phyloP scores from a whole-genome alignment of 139 green algal genomes.

The Bryopsis sp. region DNA sequence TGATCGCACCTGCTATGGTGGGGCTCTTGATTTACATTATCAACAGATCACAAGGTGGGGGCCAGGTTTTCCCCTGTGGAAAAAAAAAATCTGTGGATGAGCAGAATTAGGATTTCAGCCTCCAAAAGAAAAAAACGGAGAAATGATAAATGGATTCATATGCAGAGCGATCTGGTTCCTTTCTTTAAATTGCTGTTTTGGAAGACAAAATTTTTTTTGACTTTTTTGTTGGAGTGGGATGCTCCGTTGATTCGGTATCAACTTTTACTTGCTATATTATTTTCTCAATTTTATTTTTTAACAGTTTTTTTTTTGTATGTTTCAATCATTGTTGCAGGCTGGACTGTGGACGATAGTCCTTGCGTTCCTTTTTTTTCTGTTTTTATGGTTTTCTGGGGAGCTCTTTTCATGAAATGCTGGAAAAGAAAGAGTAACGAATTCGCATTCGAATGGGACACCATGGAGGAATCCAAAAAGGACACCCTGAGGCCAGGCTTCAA shows the following conservation, averaged over 20 bases:
- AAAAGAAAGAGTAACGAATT: background rate
- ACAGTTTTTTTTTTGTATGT: no score
- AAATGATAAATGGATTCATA: no score
- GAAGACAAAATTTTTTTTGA: no score
- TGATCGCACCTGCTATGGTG: background rate
- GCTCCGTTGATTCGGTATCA: background rate
- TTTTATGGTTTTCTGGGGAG: slow-evolving; percentile 10
- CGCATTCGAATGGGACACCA: slow-evolving; percentile 8
- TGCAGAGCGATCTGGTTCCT: no score
- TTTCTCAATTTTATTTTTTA: no score
- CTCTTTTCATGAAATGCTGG: slow-evolving; percentile 6
- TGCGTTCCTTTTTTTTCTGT: slow-evolving; percentile 7
- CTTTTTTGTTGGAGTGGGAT: no score
- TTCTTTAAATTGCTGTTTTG: no score
- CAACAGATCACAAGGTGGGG: background rate
- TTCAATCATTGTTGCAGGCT: background rate
- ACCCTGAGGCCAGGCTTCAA: slow-evolving; percentile 3
- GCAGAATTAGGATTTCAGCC: no score
- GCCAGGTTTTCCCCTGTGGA: background rate
- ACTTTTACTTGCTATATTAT: background rate
- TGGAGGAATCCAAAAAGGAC: background rate
- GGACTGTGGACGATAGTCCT: slow-evolving; percentile 4
- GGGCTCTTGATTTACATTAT: background rate
- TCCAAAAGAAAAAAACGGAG: no score
- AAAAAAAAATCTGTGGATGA: background rate